phyloP scores from a whole-genome alignment of 2,329 filamentous ascomycete genomes.

The Cercospora sp. region DNA sequence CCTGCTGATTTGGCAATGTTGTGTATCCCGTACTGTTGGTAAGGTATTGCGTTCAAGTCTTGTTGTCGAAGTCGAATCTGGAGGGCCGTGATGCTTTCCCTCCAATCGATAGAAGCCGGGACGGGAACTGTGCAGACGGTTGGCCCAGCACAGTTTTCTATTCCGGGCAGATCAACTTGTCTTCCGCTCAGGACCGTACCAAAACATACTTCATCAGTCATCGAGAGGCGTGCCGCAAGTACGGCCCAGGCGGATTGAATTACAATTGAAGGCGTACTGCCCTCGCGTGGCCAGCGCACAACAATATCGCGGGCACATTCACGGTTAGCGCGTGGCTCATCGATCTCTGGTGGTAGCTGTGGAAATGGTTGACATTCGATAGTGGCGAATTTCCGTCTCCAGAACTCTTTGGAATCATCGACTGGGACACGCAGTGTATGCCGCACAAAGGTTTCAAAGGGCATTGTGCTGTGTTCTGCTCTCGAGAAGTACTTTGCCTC shows the following conservation, averaged over 20 bases:
- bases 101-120: background rate
- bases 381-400: background rate
- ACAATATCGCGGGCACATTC: background rate
- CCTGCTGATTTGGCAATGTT: background rate
- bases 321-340: slow-evolving; percentile 5
- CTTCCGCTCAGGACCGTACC: slow-evolving; percentile 16
- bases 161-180: slow-evolving; percentile 9
- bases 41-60: slow-evolving; percentile 12
- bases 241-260: slow-evolving; percentile 16
- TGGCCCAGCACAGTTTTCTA: slow-evolving; percentile 15
- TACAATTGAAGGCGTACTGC: background rate
- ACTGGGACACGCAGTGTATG: background rate
- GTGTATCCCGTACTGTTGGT: slow-evolving; percentile 16
- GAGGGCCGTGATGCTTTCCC: slow-evolving; percentile 2
- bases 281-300: slow-evolving; percentile 5
- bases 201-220: slow-evolving; percentile 11
- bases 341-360: background rate
- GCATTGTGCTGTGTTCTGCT: background rate
- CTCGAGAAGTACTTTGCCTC: slow-evolving; percentile 5
- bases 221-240: slow-evolving; percentile 5
- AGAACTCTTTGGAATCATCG: background rate
- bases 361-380: background rate
- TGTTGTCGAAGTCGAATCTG: slow-evolving; percentile 5
- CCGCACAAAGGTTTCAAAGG: slow-evolving; percentile 2
- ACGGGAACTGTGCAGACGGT: slow-evolving; percentile 21